Evolutionary conservation across 305 asterid genomes (phyloP).

Genomic region (Rubia peregrina): DNA sequence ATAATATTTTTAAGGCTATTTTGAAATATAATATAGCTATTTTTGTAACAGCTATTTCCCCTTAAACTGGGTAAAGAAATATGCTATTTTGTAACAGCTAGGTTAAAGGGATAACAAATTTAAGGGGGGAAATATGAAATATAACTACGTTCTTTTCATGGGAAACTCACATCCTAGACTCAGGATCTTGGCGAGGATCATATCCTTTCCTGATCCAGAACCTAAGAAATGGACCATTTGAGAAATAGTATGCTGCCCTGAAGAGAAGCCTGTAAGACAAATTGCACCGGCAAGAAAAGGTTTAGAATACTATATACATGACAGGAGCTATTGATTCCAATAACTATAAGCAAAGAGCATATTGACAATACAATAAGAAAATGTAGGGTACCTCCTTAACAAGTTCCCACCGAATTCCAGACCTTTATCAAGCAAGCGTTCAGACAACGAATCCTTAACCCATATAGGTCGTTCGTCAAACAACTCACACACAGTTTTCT

Average conservation of each 20-base stretch:
- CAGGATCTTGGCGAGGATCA: conserved; percentile 94
- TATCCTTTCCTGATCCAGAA: conserved; percentile 92
- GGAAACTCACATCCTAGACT: conserved; percentile 72
- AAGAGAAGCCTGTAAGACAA: conserved; percentile 64
- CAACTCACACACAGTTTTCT: conserved; percentile 59
- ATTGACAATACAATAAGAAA: conserved; percentile 14
- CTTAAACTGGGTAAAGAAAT: neutral
- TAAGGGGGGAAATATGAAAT: neutral
- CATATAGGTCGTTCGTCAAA: conserved; percentile 88
- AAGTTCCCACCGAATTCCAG: conserved; percentile 36
- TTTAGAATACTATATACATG: conserved; percentile 7
- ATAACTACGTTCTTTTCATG: neutral
- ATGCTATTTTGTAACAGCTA: neutral
- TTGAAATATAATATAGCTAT: too few species aligned
- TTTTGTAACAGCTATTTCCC: too few species aligned
- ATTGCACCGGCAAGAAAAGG: conserved; percentile 12
- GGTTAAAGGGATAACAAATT: neutral
- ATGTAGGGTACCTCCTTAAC: conserved; percentile 57
- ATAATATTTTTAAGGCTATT: too few species aligned
- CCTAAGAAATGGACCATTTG: conserved; percentile 80
- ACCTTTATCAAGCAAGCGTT: conserved; percentile 54
- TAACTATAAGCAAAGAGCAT: neutral
- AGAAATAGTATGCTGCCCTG: conserved; percentile 78
- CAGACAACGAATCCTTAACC: conserved; percentile 63
- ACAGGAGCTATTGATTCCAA: neutral